Evolutionary conservation across 2,329 filamentous ascomycete species (phyloP).

Genomic region (Lojkania enalia): DNA sequence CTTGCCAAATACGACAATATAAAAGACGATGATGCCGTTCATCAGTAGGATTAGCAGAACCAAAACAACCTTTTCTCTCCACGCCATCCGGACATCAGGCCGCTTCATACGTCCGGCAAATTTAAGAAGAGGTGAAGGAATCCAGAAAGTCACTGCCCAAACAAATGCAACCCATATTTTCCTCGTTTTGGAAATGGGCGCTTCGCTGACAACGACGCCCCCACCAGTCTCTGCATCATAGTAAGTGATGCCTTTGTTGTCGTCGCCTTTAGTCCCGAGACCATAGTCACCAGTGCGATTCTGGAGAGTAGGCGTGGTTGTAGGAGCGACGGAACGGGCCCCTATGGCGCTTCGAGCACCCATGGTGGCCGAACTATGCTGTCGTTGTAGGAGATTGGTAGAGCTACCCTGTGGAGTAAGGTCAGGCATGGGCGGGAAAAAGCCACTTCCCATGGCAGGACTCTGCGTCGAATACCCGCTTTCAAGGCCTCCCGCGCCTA

Average conservation of each 20-base stretch:
- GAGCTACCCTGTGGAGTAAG: slow-evolving; percentile 68
- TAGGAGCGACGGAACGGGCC: slow-evolving; percentile 56
- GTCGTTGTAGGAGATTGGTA: slow-evolving; percentile 67
- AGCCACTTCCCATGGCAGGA: slow-evolving; percentile 60
- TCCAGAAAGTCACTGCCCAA: slow-evolving; percentile 91
- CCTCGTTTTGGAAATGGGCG: slow-evolving; percentile 64
- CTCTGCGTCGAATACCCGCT: slow-evolving; percentile 70
- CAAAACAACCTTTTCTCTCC: slow-evolving; percentile 91
- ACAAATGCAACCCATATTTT: slow-evolving; percentile 80
- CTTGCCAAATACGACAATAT: slow-evolving; percentile 83
- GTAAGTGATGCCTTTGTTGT: slow-evolving; percentile 52
- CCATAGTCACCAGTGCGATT: slow-evolving; percentile 77
- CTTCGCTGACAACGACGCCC: slow-evolving; percentile 74
- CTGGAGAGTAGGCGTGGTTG: slow-evolving; percentile 61
- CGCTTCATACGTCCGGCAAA: slow-evolving; percentile 92
- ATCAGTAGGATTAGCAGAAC: slow-evolving; percentile 78
- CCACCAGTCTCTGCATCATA: slow-evolving; percentile 83
- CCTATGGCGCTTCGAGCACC: slow-evolving; percentile 50
- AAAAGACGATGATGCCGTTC: slow-evolving; percentile 84
- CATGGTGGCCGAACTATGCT: slow-evolving; percentile 50
- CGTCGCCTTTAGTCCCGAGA: slow-evolving; percentile 82
- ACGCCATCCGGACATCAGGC: slow-evolving; percentile 94
- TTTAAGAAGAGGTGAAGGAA: slow-evolving; percentile 82
- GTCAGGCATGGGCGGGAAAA: slow-evolving; percentile 64
- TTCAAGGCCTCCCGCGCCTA: slow-evolving; percentile 65